These are phyloP conservation scores for Moesziomyces parantarcticus DNA, from an alignment of 1,284 basidiomycete genomes.

Conservation along the genomic window DNA sequence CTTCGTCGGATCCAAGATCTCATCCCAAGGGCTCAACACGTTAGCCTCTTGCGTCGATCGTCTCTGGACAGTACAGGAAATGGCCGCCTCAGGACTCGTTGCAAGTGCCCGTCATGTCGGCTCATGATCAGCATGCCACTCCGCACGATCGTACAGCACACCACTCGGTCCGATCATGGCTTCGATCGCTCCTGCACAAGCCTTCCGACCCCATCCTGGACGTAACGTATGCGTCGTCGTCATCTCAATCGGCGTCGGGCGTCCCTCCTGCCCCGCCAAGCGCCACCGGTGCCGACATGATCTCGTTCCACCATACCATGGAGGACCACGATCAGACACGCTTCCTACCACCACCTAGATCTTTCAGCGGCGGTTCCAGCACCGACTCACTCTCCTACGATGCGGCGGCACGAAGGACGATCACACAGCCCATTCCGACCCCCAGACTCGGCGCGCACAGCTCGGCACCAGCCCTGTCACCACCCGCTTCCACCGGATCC, in stretches of 20 bases:
- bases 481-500: constrained; percentile 1
- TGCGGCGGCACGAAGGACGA: constrained; percentile 17
- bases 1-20: no score
- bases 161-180: constrained; percentile 28
- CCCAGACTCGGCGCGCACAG: constrained; percentile 8
- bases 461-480: constrained; percentile 1
- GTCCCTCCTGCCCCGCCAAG: neutral
- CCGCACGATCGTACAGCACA: constrained; percentile 13
- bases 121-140: constrained; percentile 1
- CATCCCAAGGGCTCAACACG: no score
- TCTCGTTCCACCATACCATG: constrained; percentile 47
- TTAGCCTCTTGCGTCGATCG: no score
- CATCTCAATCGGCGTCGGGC: constrained; percentile 1
- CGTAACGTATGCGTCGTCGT: neutral
- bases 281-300: constrained; percentile 24
- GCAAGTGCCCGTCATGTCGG: constrained; percentile 6
- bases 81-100: neutral
- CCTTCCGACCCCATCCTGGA: constrained; percentile 12
- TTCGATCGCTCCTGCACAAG: constrained; percentile 20
- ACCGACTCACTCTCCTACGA: constrained; percentile 16
- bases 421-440: constrained; percentile 25
- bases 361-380: constrained; percentile 38
- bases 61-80: neutral
- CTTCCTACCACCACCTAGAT: constrained; percentile 33
- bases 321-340: constrained; percentile 21